phyloP scores from a whole-genome alignment of 1,284 basidiomycete species.

The Naganishia liquefaciens region DNA sequence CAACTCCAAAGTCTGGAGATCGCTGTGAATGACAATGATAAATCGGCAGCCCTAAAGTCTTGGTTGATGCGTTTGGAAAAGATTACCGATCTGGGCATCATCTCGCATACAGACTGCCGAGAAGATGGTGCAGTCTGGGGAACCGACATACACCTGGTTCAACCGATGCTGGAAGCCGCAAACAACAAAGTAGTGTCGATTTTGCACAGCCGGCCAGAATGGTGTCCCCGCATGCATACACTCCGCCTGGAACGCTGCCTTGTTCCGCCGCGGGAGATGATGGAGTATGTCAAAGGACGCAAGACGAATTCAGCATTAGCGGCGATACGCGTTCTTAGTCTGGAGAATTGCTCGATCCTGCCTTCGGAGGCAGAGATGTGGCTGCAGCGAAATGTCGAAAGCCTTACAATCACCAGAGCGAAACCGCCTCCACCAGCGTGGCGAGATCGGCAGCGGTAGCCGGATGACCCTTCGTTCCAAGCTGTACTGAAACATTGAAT shows the following conservation, averaged over 20 bases:
- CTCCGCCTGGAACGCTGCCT: conserved; percentile 20
- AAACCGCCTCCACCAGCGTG: background rate
- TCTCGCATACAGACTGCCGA: conserved; percentile 12
- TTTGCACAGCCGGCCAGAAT: conserved; percentile 15
- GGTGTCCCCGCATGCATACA: conserved; percentile 21
- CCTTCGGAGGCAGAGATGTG: conserved; percentile 16
- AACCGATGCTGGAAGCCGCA: conserved; percentile 17
- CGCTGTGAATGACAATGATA: conserved; percentile 11
- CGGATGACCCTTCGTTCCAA: too few species aligned
- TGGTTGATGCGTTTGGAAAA: conserved; percentile 25
- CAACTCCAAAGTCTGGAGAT: conserved; percentile 10
- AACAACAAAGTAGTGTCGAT: conserved; percentile 18
- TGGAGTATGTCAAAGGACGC: conserved; percentile 19
- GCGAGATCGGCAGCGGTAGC: conserved; percentile 6
- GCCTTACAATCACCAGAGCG: conserved; percentile 6
- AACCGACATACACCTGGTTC: conserved; percentile 9
- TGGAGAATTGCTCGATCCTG: conserved; percentile 16
- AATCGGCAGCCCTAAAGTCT: conserved; percentile 10
- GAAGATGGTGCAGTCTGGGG: conserved; percentile 20
- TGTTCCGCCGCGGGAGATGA: conserved; percentile 7
- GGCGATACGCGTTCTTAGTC: conserved; percentile 7
- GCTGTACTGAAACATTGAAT: too few species aligned
- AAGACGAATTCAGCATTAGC: background rate
- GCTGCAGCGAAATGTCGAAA: conserved; percentile 21
- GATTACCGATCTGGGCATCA: conserved; percentile 5